These are phyloP conservation scores for Hydrangea macrophylla DNA, from an alignment of 148 eudicot species.

Conservation along the genomic window DNA sequence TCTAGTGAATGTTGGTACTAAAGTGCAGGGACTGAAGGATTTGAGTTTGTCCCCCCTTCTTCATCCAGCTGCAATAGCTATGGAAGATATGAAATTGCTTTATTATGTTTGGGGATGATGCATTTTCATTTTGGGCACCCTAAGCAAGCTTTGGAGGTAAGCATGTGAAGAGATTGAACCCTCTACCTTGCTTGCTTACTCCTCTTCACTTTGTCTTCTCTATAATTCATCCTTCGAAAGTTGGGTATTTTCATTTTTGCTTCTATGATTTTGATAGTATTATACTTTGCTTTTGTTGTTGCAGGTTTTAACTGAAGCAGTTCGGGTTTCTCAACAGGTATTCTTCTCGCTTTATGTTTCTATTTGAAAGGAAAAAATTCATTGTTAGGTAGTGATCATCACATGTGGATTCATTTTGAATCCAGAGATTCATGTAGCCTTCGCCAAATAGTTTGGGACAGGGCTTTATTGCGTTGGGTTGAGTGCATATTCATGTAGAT, in stretches of 20 bases:
- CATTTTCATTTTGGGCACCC: conserved; percentile 99
- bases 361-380: too few relatives aligned
- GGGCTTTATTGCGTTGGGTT: too few relatives aligned
- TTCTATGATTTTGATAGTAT: neutral
- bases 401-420: too few relatives aligned
- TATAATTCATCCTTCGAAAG: too few relatives aligned
- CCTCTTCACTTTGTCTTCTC: neutral
- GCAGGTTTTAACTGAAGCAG: conserved; percentile 94
- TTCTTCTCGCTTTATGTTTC: neutral
- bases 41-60: conserved; percentile 53
- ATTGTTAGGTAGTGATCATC: too few relatives aligned
- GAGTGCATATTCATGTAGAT: neutral
- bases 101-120: conserved; percentile 91
- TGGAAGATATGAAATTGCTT: conserved; percentile 87
- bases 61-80: conserved; percentile 41
- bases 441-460: too few relatives aligned
- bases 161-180: conserved; percentile 13
- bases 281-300: conserved; percentile 4
- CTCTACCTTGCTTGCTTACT: neutral
- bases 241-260: neutral
- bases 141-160: conserved; percentile 81
- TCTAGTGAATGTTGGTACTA: conserved; percentile 28
- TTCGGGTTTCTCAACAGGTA: conserved; percentile 89
- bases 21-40: conserved; percentile 99
- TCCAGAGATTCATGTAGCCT: too few relatives aligned